Conservation (phyloP, 1,139 yeast species). For the Petasospora rhodanensis region DNA sequence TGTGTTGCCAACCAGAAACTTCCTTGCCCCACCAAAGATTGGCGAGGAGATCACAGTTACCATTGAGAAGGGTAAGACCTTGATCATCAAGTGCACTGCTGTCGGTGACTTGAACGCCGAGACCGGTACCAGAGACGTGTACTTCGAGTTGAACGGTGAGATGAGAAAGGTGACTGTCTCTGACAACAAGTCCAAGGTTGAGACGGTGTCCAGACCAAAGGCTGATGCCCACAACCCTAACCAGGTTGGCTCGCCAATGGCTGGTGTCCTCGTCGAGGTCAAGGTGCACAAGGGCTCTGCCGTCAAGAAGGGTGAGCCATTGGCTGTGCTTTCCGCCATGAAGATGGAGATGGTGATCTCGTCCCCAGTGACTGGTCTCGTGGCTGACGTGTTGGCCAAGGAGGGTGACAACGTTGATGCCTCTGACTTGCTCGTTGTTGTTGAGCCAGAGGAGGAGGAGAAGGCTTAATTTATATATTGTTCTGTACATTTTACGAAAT, state of each 20-base stretch:
- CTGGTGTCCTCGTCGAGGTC: constrained; percentile 96
- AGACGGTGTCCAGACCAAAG: constrained; percentile 82
- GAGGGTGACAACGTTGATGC: constrained; percentile 97
- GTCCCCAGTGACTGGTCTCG: constrained; percentile 84
- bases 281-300: constrained; percentile 82
- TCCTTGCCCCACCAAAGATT: constrained; percentile 79
- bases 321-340: constrained; percentile 96
- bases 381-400: constrained; percentile 69
- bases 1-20: constrained; percentile 86
- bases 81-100: constrained; percentile 88
- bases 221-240: constrained; percentile 83
- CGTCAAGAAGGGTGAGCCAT: constrained; percentile 94
- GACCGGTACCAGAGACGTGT: constrained; percentile 93
- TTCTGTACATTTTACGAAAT: too few species aligned
- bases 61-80: constrained; percentile 91
- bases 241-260: constrained; percentile 99
- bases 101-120: constrained; percentile 81
- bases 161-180: constrained; percentile 91
- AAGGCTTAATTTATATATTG: too few species aligned
- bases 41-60: constrained; percentile 88
- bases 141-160: constrained; percentile 97
- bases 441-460: constrained; percentile 28
- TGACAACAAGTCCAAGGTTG: constrained; percentile 82
- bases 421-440: constrained; percentile 56
- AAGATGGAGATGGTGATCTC: constrained; percentile 99